Conservation (phyloP, 1,139 yeast species). For the Magnusiomyces suaveolens region DNA sequence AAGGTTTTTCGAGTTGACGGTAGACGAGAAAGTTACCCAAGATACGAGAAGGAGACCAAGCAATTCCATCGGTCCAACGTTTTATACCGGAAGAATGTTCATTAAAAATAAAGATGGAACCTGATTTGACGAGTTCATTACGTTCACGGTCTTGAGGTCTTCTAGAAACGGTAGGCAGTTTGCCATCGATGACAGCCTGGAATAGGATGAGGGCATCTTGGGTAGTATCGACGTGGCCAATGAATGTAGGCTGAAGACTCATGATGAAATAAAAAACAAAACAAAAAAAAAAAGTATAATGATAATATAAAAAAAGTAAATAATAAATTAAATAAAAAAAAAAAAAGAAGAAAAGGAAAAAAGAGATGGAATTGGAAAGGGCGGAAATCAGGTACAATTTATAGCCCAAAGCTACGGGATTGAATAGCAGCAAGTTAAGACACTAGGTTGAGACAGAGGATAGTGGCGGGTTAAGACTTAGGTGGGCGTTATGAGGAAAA, state of each 20-base stretch:
- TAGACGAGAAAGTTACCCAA: constrained; percentile 76
- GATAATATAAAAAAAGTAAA: too few species aligned
- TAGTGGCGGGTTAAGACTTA: too few species aligned
- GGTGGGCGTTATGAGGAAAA: too few species aligned
- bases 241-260: constrained; percentile 49
- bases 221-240: constrained; percentile 72
- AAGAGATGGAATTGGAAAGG: too few species aligned
- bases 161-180: constrained; percentile 56
- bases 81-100: constrained; percentile 78
- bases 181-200: constrained; percentile 61
- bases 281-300: too few species aligned
- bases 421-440: too few species aligned
- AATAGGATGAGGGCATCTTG: constrained; percentile 76
- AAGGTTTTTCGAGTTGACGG: constrained; percentile 59
- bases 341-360: too few species aligned
- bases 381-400: too few species aligned
- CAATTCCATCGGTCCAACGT: constrained; percentile 92
- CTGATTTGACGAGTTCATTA: constrained; percentile 53
- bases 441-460: too few species aligned
- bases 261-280: too few species aligned
- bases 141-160: constrained; percentile 81
- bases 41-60: constrained; percentile 87
- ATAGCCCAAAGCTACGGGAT: too few species aligned
- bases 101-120: constrained; percentile 74
- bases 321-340: too few species aligned